These are phyloP conservation scores for Hevea brasiliensis DNA, from an alignment of 345 rosid genomes.

Conservation along the genomic window DNA sequence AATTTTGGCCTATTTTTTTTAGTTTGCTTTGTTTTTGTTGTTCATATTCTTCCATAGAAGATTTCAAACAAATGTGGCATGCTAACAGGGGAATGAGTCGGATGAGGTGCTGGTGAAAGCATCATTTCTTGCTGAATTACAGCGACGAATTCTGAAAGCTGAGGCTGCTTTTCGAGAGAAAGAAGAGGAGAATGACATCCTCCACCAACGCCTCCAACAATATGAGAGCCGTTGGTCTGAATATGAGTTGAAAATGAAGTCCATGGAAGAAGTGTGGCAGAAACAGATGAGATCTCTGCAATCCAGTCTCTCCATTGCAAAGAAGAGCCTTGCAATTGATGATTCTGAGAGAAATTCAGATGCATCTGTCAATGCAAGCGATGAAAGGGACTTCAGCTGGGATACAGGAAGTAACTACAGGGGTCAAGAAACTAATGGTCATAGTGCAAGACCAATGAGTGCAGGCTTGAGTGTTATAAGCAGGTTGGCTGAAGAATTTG, in stretches of 20 bases:
- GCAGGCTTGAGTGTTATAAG: conserved; percentile 86
- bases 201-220: conserved; percentile 90
- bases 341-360: conserved; percentile 87
- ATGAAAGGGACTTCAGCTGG: conserved; percentile 65
- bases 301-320: conserved; percentile 94
- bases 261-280: conserved; percentile 99
- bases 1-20: neutral
- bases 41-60: conserved; percentile 6
- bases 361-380: conserved; percentile 82
- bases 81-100: conserved; percentile 55
- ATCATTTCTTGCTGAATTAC: conserved; percentile 83
- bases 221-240: conserved; percentile 97
- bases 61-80: conserved; percentile 12
- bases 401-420: conserved; percentile 58
- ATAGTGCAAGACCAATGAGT: conserved; percentile 57
- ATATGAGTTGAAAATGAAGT: conserved; percentile 91
- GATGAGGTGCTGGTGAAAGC: conserved; percentile 89
- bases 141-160: conserved; percentile 85
- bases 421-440: conserved; percentile 67
- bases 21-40: neutral
- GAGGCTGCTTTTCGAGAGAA: conserved; percentile 86
- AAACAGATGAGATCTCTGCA: conserved; percentile 97
- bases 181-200: conserved; percentile 95
- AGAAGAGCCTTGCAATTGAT: conserved; percentile 87
- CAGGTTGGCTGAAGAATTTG: conserved; percentile 89